phyloP scores from a whole-genome alignment of 176 grass and related monocot genomes.

The Cenchrus americanus region DNA sequence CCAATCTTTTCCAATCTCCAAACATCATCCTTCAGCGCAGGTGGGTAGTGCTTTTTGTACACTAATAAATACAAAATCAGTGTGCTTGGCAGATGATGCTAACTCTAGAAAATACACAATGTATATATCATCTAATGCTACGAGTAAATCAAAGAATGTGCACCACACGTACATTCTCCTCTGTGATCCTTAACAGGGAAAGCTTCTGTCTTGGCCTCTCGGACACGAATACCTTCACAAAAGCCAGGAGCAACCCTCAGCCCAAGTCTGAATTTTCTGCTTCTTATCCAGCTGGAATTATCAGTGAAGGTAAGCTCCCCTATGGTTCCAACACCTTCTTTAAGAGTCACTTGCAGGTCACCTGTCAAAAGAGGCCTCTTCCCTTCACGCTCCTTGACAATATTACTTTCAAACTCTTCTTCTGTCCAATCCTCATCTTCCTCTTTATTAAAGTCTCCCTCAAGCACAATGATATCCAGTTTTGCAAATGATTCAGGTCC shows the following conservation, averaged over 20 bases:
- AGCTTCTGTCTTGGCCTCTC: conserved; percentile 92
- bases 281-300: conserved; percentile 97
- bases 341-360: conserved; percentile 83
- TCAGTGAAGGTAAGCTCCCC: conserved; percentile 94
- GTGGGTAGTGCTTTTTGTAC: conserved; percentile 98
- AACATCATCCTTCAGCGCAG: conserved; percentile 85
- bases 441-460: conserved; percentile 92
- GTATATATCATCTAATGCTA: conserved; percentile 28
- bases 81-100: conserved; percentile 16
- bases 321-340: conserved; percentile 93
- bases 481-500: conserved; percentile 83
- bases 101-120: conserved; percentile 14
- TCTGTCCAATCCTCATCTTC: conserved; percentile 87
- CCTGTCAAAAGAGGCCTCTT: conserved; percentile 93
- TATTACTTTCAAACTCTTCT: conserved; percentile 79
- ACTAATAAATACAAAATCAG: conserved; percentile 59
- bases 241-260: conserved; percentile 68
- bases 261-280: conserved; percentile 90
- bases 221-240: conserved; percentile 77
- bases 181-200: conserved; percentile 93
- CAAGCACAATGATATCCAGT: conserved; percentile 85
- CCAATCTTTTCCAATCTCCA: conserved; percentile 97
- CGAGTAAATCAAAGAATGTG: conserved; percentile 27
- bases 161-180: conserved; percentile 71
- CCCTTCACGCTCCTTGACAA: conserved; percentile 91